phyloP scores from a whole-genome alignment of 352 stramenopile species.

The Thraustochytrium sp. region DNA sequence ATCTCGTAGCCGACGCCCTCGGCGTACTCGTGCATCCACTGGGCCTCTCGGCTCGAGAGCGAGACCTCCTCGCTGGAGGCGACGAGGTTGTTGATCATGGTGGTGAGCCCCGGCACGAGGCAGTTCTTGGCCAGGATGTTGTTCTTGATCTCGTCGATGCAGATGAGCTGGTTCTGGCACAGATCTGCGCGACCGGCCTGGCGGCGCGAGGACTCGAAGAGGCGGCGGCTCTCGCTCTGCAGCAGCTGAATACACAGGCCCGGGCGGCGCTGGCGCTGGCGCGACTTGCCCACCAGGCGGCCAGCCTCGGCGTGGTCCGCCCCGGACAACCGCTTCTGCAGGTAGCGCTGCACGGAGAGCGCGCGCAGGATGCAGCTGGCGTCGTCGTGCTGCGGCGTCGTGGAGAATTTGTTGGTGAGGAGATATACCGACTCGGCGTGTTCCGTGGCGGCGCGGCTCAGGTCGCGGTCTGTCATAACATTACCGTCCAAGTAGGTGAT shows the following conservation, averaged over 20 bases:
- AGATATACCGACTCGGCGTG: constrained; percentile 67
- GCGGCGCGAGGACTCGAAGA: constrained; percentile 50
- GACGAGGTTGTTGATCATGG: constrained; percentile 68
- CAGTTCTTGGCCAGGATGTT: constrained; percentile 66
- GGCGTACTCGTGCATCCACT: constrained; percentile 42
- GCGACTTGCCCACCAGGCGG: background rate
- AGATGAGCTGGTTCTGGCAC: constrained; percentile 58
- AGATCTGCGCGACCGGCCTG: background rate
- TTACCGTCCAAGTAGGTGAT: constrained; percentile 69
- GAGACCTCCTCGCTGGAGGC: constrained; percentile 46
- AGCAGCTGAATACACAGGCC: constrained; percentile 68
- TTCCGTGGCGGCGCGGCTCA: constrained; percentile 59
- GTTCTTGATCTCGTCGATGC: constrained; percentile 66
- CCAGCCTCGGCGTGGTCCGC: background rate
- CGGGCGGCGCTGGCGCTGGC: background rate
- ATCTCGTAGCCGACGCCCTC: constrained; percentile 45
- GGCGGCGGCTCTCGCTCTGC: constrained; percentile 64
- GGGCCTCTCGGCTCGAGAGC: background rate
- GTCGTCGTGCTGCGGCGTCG: background rate
- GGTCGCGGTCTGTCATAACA: constrained; percentile 64
- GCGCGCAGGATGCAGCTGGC: constrained; percentile 38
- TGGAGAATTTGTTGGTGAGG: constrained; percentile 64
- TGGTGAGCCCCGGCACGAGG: constrained; percentile 64
- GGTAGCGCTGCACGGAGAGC: constrained; percentile 8
- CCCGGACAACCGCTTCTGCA: constrained; percentile 52